phyloP scores from a whole-genome alignment of 176 grass and related monocot genomes.

The Carex pumila region DNA sequence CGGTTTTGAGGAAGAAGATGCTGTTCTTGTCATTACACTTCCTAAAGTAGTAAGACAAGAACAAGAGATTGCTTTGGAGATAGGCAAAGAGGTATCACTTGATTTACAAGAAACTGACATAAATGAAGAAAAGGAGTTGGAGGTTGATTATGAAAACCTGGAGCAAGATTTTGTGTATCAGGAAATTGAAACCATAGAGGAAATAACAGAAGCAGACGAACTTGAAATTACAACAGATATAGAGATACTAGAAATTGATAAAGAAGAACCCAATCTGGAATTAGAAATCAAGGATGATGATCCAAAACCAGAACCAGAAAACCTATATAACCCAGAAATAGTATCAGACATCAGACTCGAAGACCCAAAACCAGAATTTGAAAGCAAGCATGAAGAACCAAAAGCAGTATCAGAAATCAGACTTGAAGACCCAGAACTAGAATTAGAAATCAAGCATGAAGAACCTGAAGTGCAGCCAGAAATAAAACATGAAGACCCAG shows the following conservation, averaged over 20 bases:
- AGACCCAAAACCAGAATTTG: conserved; percentile 1
- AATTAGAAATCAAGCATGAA: not conserved
- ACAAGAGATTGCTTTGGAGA: conserved; percentile 18
- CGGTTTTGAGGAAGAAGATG: conserved; percentile 66
- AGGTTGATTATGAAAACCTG: not conserved
- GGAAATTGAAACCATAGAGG: conserved; percentile 9
- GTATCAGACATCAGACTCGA: not conserved
- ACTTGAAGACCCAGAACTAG: not conserved
- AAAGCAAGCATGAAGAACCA: not conserved
- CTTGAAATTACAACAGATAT: conserved; percentile 13
- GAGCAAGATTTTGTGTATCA: conserved; percentile 3
- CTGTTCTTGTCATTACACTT: conserved; percentile 61
- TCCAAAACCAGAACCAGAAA: conserved; percentile 3
- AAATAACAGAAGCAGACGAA: not conserved
- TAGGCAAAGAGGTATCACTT: not conserved
- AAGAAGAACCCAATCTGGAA: conserved; percentile 8
- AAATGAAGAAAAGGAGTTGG: not conserved
- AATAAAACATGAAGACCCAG: not conserved
- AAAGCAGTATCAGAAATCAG: not conserved
- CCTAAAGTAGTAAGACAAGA: conserved; percentile 39
- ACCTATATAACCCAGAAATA: not conserved
- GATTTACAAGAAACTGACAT: not conserved
- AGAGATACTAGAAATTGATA: conserved; percentile 5
- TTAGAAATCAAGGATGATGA: not conserved
- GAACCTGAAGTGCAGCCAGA: not conserved